Percentiles rank a stretch among this genome's conserved stretches.
These are phyloP conservation scores for Hortaea werneckii DNA, from an alignment of 2,329 filamentous ascomycete species.

Conservation along the genomic window DNA sequence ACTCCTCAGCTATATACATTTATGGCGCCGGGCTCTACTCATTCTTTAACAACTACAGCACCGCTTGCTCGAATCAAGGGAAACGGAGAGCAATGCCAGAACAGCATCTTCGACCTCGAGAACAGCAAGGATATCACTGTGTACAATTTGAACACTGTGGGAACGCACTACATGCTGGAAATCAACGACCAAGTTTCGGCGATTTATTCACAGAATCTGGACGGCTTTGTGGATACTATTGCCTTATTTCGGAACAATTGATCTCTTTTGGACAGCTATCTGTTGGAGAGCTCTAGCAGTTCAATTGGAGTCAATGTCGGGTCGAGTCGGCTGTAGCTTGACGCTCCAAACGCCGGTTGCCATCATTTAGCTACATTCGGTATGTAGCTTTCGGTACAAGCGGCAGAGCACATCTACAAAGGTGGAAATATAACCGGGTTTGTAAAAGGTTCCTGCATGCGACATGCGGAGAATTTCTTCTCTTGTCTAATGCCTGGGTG, in stretches of 20 bases:
- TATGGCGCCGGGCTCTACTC: conserved; percentile 56
- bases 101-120: conserved; percentile 38
- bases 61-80: conserved; percentile 29
- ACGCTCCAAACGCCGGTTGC: too few relatives aligned
- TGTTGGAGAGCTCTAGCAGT: too few relatives aligned
- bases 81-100: conserved; percentile 37
- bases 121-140: conserved; percentile 28
- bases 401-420: too few relatives aligned
- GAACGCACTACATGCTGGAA: conserved; percentile 36
- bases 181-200: conserved; percentile 35
- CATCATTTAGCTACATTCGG: too few relatives aligned
- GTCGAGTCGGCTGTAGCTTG: too few relatives aligned
- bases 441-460: too few relatives aligned
- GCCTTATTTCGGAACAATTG: conserved; percentile 25
- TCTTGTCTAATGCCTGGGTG: too few relatives aligned
- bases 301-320: too few relatives aligned
- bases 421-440: too few relatives aligned
- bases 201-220: conserved; percentile 37
- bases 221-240: conserved; percentile 35
- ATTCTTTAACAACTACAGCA: conserved; percentile 56
- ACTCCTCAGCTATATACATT: conserved; percentile 44
- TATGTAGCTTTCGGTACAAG: too few relatives aligned
- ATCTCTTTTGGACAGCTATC: neutral
- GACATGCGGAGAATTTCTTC: too few relatives aligned
- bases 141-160: conserved; percentile 41